Base-by-base conservation (phyloP, 2,329 filamentous ascomycete species). In the Penicillium sp. region DNA sequence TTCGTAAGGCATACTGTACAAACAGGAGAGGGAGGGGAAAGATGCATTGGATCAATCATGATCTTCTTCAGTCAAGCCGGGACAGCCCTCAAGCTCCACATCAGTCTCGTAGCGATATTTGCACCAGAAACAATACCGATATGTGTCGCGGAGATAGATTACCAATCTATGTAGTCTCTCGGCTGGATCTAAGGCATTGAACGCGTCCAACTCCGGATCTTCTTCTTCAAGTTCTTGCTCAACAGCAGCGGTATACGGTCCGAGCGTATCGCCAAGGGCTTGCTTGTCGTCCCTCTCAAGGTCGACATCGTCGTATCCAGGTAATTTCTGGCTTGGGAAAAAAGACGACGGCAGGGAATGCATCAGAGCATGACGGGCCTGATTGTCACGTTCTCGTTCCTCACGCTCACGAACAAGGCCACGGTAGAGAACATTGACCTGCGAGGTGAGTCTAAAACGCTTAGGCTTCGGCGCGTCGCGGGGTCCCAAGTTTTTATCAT, bases 81-180 rank as follows among this genome's bases (percentile, higher is more conserved):
- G 93, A 77, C 94, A 99, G 0, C 89, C 92, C 12, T 94, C 90
- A 87, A 96, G 86, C 65, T 90, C 85, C 0, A 63, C 61, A 16
- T 61, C 60, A 1, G 69, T 68, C 29, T 85, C 82, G 69, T 96
- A 99, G 47, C 78, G 78, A 71, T 82, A 88, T 70, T 96, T 97
- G 74, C 94, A 99, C 89, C 92, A 99, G 69, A 96, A 96, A 75
- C 94, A 99, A 69, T 99, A 99, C 42, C 79, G 74, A 65, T 90
- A 84, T 65, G 82, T 81, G 45, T 84, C 77, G 34, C 94, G 82
- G 49, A 99, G 71, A 71, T 89, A 85, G 16, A 75, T 70, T 9
- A 96, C 80, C 13, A 95, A 71, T 61, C 78, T 83, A 8, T 77
- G 74, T 56, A 97, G 73, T 59, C 84, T 83, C 63, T 95, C 87